Conservation (phyloP, 2,329 filamentous ascomycete genomes). For the Ilyonectria mors-panacis region DNA sequence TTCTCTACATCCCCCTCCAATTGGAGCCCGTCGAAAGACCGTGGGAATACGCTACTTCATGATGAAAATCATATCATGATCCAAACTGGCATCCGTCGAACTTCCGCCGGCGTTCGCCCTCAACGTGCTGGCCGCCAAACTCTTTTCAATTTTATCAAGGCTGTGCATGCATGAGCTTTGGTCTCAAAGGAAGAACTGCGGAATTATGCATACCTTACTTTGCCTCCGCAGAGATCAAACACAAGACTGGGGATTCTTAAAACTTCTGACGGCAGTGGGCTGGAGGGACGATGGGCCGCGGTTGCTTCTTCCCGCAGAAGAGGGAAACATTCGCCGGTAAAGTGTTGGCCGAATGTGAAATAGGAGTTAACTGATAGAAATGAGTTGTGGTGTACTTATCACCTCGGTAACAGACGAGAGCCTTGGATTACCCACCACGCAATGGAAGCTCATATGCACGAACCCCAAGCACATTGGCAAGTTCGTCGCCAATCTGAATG, state of each 20-base stretch:
- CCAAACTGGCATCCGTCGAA: slow-evolving; percentile 36
- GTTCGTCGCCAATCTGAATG: slow-evolving; percentile 47
- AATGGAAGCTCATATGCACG: slow-evolving; percentile 46
- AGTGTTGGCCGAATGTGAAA: slow-evolving; percentile 47
- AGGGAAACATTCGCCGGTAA: slow-evolving; percentile 45
- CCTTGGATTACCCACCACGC: slow-evolving; percentile 39
- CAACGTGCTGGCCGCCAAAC: slow-evolving; percentile 38
- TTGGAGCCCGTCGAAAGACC: slow-evolving; percentile 40
- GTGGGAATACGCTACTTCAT: slow-evolving; percentile 40
- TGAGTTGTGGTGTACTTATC: slow-evolving; percentile 32
- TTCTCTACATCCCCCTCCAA: slow-evolving; percentile 46
- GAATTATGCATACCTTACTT: slow-evolving; percentile 40
- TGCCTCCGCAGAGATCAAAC: slow-evolving; percentile 43
- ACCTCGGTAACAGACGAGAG: slow-evolving; percentile 12
- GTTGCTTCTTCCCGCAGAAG: slow-evolving; percentile 44
- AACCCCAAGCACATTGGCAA: slow-evolving; percentile 42
- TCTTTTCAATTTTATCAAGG: slow-evolving; percentile 44
- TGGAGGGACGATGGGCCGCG: slow-evolving; percentile 43
- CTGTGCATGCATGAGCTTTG: slow-evolving; percentile 35
- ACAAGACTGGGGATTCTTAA: slow-evolving; percentile 45
- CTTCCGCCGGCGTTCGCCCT: slow-evolving; percentile 36
- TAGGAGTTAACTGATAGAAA: slow-evolving; percentile 43
- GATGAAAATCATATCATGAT: slow-evolving; percentile 48
- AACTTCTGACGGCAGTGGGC: slow-evolving; percentile 38
- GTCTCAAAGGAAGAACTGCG: neutral